A percentile compares a stretch with the other conserved stretches of the same genome.
Evolutionary conservation across 371 early-diverging fungal species (phyloP).

Genomic region (Rhizomucor pusillus): DNA sequence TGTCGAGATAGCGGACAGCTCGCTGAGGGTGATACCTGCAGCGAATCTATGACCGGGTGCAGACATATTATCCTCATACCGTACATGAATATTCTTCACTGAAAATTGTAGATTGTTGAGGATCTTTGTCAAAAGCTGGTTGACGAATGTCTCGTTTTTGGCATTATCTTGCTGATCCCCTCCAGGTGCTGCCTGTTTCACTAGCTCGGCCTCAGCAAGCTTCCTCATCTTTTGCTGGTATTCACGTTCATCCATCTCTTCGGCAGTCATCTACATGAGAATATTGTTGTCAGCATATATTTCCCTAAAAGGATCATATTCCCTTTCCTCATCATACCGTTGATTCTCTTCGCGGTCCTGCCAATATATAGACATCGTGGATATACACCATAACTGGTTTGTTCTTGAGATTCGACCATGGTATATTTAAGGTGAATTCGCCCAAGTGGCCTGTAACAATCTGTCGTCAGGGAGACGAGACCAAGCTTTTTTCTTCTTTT

Average conservation of each 20-base stretch:
- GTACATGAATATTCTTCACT: conserved; percentile 92
- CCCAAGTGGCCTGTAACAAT: conserved; percentile 58
- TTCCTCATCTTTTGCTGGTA: conserved; percentile 82
- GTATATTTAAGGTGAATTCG: conserved; percentile 87
- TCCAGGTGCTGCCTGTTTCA: conserved; percentile 24
- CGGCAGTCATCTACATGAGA: conserved; percentile 63
- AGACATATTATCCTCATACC: conserved; percentile 89
- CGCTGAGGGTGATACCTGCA: conserved; percentile 87
- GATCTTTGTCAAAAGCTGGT: conserved; percentile 87
- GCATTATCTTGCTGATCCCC: conserved; percentile 30
- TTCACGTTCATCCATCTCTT: conserved; percentile 77
- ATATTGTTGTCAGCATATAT: not conserved
- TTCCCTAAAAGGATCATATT: not conserved
- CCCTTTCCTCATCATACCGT: conserved; percentile 20
- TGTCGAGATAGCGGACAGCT: conserved; percentile 91
- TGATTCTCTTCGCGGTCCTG: conserved; percentile 77
- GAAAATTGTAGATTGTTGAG: conserved; percentile 95
- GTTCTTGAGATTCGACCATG: conserved; percentile 95
- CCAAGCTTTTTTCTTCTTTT: not conserved
- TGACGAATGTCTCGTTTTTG: conserved; percentile 77
- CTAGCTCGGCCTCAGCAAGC: conserved; percentile 78
- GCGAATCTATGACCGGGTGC: conserved; percentile 81
- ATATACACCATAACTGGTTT: conserved; percentile 88
- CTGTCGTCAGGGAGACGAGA: conserved; percentile 1
- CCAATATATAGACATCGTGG: conserved; percentile 86